Percentiles rank a stretch among this genome's conserved stretches.
phyloP scores from a whole-genome alignment of 495 filamentous ascomycete species.

The Aspergillus incahuasiensis region DNA sequence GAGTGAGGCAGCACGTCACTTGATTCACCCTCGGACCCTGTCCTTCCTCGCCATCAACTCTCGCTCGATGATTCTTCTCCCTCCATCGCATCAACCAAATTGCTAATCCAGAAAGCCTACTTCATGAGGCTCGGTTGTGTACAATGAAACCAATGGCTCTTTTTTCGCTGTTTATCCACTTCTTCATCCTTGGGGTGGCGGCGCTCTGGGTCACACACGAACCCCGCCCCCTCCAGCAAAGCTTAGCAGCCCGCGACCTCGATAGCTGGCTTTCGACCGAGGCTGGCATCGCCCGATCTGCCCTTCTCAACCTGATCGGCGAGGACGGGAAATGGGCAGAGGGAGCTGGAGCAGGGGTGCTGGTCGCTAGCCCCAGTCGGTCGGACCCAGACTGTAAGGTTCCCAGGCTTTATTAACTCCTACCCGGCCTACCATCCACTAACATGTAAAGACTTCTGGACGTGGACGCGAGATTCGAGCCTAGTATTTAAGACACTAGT shows the following conservation, averaged over 20 bases:
- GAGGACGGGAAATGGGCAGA: conserved; percentile 9
- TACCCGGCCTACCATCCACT: neutral
- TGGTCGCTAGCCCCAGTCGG: conserved; percentile 61
- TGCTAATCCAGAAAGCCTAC: neutral
- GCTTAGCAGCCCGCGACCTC: neutral
- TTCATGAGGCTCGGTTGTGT: too few relatives aligned
- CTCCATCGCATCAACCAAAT: neutral
- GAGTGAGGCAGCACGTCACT: neutral
- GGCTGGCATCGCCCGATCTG: conserved; percentile 4
- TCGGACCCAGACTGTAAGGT: conserved; percentile 55
- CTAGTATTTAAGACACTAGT: conserved; percentile 58
- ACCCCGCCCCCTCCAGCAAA: conserved; percentile 5
- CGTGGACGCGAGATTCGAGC: conserved; percentile 70
- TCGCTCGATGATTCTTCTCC: neutral
- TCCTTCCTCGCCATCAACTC: neutral
- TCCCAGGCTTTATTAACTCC: neutral
- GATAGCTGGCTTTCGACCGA: conserved; percentile 12
- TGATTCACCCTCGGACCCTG: neutral
- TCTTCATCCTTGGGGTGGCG: neutral
- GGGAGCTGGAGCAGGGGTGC: conserved; percentile 45
- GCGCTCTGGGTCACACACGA: conserved; percentile 6
- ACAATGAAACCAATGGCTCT: neutral
- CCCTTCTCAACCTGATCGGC: conserved; percentile 15
- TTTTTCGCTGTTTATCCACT: neutral
- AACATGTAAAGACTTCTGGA: conserved; percentile 43